These are phyloP conservation scores for Candida ortonii DNA, from an alignment of 805 yeast species.

Conservation along the genomic window DNA sequence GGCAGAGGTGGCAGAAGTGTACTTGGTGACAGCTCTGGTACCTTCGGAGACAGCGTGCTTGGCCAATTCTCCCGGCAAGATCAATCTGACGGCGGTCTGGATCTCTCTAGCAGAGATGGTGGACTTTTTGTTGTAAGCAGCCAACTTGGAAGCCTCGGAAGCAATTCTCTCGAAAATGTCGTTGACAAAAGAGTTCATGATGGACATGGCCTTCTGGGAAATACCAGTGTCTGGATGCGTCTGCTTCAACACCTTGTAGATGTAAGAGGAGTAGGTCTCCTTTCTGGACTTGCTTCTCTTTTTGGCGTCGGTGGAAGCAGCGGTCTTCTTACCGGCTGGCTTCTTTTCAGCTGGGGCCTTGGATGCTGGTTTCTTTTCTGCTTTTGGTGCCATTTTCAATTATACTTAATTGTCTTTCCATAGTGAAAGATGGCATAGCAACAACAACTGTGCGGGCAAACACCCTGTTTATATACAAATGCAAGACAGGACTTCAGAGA, in stretches of 20 bases:
- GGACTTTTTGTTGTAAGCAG: constrained; percentile 98
- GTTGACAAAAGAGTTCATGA: constrained; percentile 97
- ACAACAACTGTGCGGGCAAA: constrained; percentile 14
- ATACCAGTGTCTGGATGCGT: constrained; percentile 99
- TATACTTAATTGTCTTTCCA: constrained; percentile 1
- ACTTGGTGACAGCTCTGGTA: constrained; percentile 95
- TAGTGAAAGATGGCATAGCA: background rate
- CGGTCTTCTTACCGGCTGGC: constrained; percentile 88
- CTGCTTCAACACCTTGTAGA: constrained; percentile 97
- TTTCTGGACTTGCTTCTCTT: constrained; percentile 94
- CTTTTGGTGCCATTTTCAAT: constrained; percentile 61
- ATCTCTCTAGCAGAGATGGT: constrained; percentile 97
- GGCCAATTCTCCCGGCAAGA: constrained; percentile 96
- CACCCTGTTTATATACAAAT: constrained; percentile 14
- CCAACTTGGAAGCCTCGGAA: constrained; percentile 94
- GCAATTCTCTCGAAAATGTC: constrained; percentile 98
- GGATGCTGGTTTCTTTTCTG: constrained; percentile 74
- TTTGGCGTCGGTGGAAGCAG: constrained; percentile 76
- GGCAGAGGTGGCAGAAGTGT: constrained; percentile 61
- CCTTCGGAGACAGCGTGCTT: constrained; percentile 98
- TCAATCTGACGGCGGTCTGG: constrained; percentile 95
- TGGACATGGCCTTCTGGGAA: constrained; percentile 97
- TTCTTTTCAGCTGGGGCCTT: constrained; percentile 97
- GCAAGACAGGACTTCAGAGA: constrained; percentile 9
- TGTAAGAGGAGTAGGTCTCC: constrained; percentile 97